These are phyloP conservation scores for Pichia sp. DNA, from an alignment of 1,139 yeast genomes.

Conservation along the genomic window DNA sequence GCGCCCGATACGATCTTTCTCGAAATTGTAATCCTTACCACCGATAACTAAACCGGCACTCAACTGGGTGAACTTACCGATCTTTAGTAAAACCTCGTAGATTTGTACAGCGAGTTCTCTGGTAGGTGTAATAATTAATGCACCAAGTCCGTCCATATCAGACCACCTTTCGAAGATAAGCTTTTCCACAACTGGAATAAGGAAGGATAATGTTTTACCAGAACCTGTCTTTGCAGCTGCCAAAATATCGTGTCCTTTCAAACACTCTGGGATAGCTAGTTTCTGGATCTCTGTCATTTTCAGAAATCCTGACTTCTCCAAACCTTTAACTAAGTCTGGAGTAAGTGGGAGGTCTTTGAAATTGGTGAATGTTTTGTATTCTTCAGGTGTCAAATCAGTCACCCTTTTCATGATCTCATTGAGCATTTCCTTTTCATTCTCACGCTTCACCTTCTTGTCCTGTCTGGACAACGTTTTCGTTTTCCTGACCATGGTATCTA, in stretches of 20 bases:
- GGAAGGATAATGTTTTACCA: constrained; percentile 89
- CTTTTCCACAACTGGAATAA: constrained; percentile 75
- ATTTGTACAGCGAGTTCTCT: constrained; percentile 93
- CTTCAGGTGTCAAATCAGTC: constrained; percentile 42
- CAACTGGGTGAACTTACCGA: constrained; percentile 72
- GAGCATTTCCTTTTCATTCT: constrained; percentile 40
- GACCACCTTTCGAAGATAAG: constrained; percentile 73
- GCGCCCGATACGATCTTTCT: constrained; percentile 74
- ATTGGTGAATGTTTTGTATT: constrained; percentile 16
- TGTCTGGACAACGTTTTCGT: constrained; percentile 29
- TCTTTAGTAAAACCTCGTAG: constrained; percentile 78
- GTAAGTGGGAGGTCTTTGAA: constrained; percentile 69
- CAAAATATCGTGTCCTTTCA: constrained; percentile 76
- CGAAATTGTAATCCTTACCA: constrained; percentile 87
- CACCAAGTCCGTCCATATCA: constrained; percentile 89
- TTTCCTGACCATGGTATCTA: constrained; percentile 41
- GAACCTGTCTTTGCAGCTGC: constrained; percentile 97
- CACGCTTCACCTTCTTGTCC: constrained; percentile 34
- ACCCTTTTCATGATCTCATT: constrained; percentile 39
- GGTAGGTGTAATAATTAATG: constrained; percentile 86
- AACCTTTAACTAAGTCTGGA: constrained; percentile 57
- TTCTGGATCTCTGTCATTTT: constrained; percentile 82
- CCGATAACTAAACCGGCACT: constrained; percentile 97
- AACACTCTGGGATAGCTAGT: constrained; percentile 67
- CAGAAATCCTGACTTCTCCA: constrained; percentile 64